Evolutionary conservation across 176 grass and related monocot genomes (phyloP).

Genomic region (Hyparrhenia diplandra): DNA sequence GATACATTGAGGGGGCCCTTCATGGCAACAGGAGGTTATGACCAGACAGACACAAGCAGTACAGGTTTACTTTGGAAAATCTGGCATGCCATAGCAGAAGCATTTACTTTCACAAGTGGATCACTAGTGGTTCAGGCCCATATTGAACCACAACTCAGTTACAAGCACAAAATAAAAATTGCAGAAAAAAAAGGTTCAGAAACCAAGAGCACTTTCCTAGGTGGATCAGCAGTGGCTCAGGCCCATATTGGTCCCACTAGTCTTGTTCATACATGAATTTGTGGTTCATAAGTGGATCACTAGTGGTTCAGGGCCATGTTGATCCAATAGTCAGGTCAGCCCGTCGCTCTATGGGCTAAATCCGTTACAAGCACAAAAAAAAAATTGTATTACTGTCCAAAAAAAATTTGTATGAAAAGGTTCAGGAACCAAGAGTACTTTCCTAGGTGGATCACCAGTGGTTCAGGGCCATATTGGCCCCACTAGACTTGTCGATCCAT

Average conservation of each 20-base stretch:
- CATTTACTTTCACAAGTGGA: constrained; percentile 14
- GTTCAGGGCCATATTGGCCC: neutral
- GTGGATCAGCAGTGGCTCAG: neutral
- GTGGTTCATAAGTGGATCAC: neutral
- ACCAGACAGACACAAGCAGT: constrained; percentile 3
- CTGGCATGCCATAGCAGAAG: neutral
- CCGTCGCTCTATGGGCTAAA: neutral
- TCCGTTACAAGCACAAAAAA: neutral
- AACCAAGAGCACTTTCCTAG: neutral
- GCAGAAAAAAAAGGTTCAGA: neutral
- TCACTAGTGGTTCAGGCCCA: neutral
- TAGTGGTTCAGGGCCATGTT: neutral
- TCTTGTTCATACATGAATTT: too few species aligned
- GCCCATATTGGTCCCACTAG: neutral
- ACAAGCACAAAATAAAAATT: neutral
- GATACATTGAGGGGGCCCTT: constrained; percentile 11
- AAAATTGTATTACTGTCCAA: too few species aligned
- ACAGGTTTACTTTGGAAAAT: neutral
- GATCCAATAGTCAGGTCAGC: neutral
- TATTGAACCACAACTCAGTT: neutral
- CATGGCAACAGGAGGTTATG: constrained; percentile 16
- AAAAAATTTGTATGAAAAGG: neutral
- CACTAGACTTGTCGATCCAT: neutral
- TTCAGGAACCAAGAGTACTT: neutral
- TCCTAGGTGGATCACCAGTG: neutral